A percentile compares a stretch with the other conserved stretches of the same genome.
Evolutionary conservation across 139 green algal species (phyloP).

Genomic region (Diplosphaera chodatii): DNA sequence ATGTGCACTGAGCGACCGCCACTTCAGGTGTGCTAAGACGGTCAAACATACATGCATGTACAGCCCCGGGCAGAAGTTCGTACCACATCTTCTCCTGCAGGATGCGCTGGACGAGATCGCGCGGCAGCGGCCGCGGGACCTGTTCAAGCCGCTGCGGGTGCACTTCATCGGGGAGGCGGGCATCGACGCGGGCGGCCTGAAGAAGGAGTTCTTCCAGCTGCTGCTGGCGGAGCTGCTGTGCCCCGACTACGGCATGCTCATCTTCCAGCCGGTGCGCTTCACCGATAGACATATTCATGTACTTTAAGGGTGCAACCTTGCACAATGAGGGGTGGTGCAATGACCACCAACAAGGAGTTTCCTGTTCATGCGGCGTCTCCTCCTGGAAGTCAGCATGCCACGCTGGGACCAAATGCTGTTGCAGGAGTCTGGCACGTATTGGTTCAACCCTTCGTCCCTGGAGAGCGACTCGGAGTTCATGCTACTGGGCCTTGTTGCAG

Average conservation of each 20-base stretch:
- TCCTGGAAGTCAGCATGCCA: too few relatives aligned
- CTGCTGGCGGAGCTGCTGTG: conserved; percentile 80
- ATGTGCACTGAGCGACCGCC: too few relatives aligned
- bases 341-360: too few relatives aligned
- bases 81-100: too few relatives aligned
- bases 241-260: conserved; percentile 84
- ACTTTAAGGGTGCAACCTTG: too few relatives aligned
- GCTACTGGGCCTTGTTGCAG: conserved; percentile 82
- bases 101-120: conserved; percentile 85
- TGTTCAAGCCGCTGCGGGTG: conserved; percentile 90
- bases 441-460: conserved; percentile 61
- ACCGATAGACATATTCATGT: too few relatives aligned
- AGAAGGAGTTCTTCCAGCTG: conserved; percentile 96
- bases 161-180: conserved; percentile 96
- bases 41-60: too few relatives aligned
- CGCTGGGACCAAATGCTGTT: too few relatives aligned
- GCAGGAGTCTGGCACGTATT: conserved; percentile 77
- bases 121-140: conserved; percentile 65
- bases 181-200: conserved; percentile 84
- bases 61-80: too few relatives aligned
- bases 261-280: conserved; percentile 39
- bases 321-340: too few relatives aligned
- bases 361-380: too few relatives aligned
- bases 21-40: too few relatives aligned
- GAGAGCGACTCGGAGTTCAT: conserved; percentile 72